phyloP scores from a whole-genome alignment of 2,329 filamentous ascomycete genomes.

The Aspergillus novofumigatus region DNA sequence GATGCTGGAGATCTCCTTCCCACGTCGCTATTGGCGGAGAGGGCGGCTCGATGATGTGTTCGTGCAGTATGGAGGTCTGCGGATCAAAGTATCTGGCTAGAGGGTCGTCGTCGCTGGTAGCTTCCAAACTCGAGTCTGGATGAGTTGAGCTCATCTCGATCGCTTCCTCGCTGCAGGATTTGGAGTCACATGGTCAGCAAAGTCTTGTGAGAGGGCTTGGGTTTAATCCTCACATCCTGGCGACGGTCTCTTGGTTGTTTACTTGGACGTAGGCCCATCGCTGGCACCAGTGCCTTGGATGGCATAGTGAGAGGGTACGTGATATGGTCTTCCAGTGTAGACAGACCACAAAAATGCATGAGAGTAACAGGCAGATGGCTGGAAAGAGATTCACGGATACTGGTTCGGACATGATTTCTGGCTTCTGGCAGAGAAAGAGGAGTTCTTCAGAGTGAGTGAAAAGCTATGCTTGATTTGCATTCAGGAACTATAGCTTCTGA shows the following conservation, averaged over 20 bases:
- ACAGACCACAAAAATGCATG: slow-evolving; percentile 11
- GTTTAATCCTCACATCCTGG: background rate
- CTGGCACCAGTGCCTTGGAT: background rate
- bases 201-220: background rate
- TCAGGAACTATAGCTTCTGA: too few relatives aligned
- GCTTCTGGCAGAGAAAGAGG: background rate
- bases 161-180: background rate
- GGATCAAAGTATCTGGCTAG: slow-evolving; percentile 20
- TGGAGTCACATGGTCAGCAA: background rate
- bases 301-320: background rate
- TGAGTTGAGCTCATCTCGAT: background rate
- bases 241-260: background rate
- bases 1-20: slow-evolving; percentile 1
- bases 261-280: background rate
- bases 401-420: slow-evolving; percentile 16
- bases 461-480: too few relatives aligned
- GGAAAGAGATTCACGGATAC: slow-evolving; percentile 9
- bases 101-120: background rate
- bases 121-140: background rate
- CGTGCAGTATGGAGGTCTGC: slow-evolving; percentile 10
- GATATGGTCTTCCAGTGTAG: slow-evolving; percentile 4
- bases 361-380: slow-evolving; percentile 15
- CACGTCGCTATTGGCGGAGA: slow-evolving; percentile 2
- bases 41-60: slow-evolving; percentile 7
- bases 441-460: too few relatives aligned